phyloP scores from a whole-genome alignment of 495 filamentous ascomycete species.

The Aspergillus asperescens region DNA sequence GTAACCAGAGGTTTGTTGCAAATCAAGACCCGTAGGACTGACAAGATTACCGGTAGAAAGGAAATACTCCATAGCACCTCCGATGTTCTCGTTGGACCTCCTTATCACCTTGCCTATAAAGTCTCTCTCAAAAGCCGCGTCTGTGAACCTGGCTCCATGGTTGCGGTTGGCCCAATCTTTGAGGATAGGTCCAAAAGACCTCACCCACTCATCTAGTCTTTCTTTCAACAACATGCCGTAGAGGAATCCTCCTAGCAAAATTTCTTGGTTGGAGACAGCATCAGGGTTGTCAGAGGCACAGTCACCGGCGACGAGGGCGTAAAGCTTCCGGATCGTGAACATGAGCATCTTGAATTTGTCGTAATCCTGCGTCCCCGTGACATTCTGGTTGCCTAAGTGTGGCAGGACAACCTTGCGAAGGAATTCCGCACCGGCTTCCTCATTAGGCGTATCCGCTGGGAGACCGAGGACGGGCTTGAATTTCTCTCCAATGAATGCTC shows the following conservation, averaged over 20 bases:
- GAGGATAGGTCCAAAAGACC: slow-evolving; percentile 52
- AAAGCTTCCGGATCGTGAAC: slow-evolving; percentile 95
- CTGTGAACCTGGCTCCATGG: slow-evolving; percentile 58
- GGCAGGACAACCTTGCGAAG: slow-evolving; percentile 83
- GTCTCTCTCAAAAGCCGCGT: slow-evolving; percentile 66
- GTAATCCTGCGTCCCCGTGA: slow-evolving; percentile 71
- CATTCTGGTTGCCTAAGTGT: slow-evolving; percentile 77
- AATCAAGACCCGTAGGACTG: slow-evolving; percentile 84
- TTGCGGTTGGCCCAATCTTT: slow-evolving; percentile 68
- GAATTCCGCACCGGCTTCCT: slow-evolving; percentile 85
- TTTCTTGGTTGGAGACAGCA: slow-evolving; percentile 89
- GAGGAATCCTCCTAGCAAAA: slow-evolving; percentile 85
- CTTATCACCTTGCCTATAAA: slow-evolving; percentile 71
- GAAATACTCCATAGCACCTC: slow-evolving; percentile 85
- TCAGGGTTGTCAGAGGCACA: slow-evolving; percentile 93
- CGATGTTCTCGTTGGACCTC: slow-evolving; percentile 82
- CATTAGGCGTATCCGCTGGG: slow-evolving; percentile 71
- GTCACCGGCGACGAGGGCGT: slow-evolving; percentile 84
- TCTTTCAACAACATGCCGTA: slow-evolving; percentile 97
- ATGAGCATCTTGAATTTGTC: slow-evolving; percentile 94
- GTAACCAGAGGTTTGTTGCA: slow-evolving; percentile 91
- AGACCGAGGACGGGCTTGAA: slow-evolving; percentile 83
- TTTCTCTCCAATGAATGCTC: slow-evolving; percentile 78
- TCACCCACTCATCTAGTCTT: slow-evolving; percentile 80
- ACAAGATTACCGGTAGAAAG: slow-evolving; percentile 90